A percentile compares a stretch with the other conserved stretches of the same genome.
Conservation (phyloP, 2,329 filamentous ascomycete species). For the Bipolaris oryzae region DNA sequence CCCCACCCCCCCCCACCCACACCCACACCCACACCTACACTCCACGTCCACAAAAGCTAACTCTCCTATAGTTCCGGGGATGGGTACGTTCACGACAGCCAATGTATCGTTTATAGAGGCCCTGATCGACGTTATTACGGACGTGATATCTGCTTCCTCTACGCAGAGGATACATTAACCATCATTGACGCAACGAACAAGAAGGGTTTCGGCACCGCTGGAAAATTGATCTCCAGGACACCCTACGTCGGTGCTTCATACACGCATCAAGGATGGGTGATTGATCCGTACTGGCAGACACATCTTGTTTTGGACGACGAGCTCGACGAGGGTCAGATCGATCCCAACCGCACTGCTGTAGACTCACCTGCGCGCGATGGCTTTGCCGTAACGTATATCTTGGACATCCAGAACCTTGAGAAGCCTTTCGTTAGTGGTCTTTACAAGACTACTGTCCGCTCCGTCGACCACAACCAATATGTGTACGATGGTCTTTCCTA, state of each 20-base stretch:
- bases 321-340: constrained; percentile 47
- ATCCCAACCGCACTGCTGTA: constrained; percentile 30
- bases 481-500: constrained; percentile 50
- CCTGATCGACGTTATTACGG: constrained; percentile 32
- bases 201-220: constrained; percentile 57
- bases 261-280: constrained; percentile 65
- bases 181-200: constrained; percentile 61
- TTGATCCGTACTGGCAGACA: constrained; percentile 47
- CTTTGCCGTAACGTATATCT: constrained; percentile 47
- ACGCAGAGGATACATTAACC: constrained; percentile 61
- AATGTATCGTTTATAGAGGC: constrained; percentile 56
- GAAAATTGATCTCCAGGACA: constrained; percentile 62
- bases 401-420: constrained; percentile 46
- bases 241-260: constrained; percentile 61
- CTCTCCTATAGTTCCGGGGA: constrained; percentile 48
- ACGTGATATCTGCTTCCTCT: constrained; percentile 63
- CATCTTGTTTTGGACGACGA: constrained; percentile 48
- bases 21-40: too few species aligned
- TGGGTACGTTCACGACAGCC: constrained; percentile 66
- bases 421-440: constrained; percentile 48
- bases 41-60: too few species aligned
- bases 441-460: constrained; percentile 49
- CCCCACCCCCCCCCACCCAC: too few species aligned
- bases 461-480: constrained; percentile 57
- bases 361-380: constrained; percentile 42